Evolutionary conservation across 1,284 basidiomycete species (phyloP).

Genomic region (Naganishia albida): DNA sequence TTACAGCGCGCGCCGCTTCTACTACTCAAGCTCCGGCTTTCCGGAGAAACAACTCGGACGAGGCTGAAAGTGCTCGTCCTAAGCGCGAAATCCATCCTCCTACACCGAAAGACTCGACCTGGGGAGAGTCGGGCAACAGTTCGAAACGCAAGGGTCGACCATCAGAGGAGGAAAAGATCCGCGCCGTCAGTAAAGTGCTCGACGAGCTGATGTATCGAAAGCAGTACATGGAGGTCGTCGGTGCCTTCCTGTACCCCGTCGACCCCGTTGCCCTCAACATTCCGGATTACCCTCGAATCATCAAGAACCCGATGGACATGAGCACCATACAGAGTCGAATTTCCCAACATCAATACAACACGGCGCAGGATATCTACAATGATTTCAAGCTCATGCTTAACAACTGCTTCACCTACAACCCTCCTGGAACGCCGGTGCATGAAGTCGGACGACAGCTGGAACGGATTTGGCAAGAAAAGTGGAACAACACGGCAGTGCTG

Average conservation of each 20-base stretch:
- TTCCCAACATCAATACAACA: conserved; percentile 71
- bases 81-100: conserved; percentile 97
- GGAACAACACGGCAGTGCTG: conserved; percentile 70
- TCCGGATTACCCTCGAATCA: conserved; percentile 79
- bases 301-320: conserved; percentile 95
- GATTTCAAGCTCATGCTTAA: conserved; percentile 93
- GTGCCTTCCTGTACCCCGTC: conserved; percentile 90
- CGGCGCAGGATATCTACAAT: conserved; percentile 74
- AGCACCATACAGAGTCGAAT: conserved; percentile 84
- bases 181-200: conserved; percentile 70
- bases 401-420: conserved; percentile 93
- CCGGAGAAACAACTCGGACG: conserved; percentile 51
- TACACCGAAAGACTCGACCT: conserved; percentile 85
- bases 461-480: conserved; percentile 86
- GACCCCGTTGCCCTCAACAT: conserved; percentile 77
- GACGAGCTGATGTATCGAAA: conserved; percentile 73
- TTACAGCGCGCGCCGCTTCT: conserved; percentile 41
- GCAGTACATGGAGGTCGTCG: conserved; percentile 70
- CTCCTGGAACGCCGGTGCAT: conserved; percentile 80
- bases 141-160: conserved; percentile 58
- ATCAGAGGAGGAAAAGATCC: conserved; percentile 67
- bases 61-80: conserved; percentile 63
- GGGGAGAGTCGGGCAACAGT: conserved; percentile 62
- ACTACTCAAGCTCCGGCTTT: conserved; percentile 50
- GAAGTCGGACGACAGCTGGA: conserved; percentile 78